These are phyloP conservation scores for Trichoderma koningiopsis DNA, from an alignment of 2,329 filamentous ascomycete species.

Conservation along the genomic window DNA sequence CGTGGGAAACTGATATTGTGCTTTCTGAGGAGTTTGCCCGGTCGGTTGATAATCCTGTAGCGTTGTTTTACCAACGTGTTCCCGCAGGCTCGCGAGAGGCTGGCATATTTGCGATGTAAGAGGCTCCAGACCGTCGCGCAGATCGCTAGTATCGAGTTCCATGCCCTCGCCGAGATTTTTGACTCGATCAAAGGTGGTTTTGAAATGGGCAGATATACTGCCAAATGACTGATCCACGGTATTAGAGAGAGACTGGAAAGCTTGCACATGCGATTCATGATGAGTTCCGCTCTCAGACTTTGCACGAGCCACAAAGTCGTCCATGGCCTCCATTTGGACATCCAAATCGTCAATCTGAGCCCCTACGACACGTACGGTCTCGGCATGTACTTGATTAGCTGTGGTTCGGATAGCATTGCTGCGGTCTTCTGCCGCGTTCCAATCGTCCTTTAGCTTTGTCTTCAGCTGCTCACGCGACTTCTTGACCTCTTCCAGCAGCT, in stretches of 20 bases:
- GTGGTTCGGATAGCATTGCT: slow-evolving; percentile 82
- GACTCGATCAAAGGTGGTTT: slow-evolving; percentile 67
- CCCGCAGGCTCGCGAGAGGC: slow-evolving; percentile 71
- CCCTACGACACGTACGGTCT: slow-evolving; percentile 87
- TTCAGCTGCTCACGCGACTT: slow-evolving; percentile 78
- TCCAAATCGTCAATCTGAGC: slow-evolving; percentile 86
- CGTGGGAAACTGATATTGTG: slow-evolving; percentile 77
- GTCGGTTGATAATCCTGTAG: slow-evolving; percentile 83
- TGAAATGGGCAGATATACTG: slow-evolving; percentile 70
- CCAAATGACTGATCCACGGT: slow-evolving; percentile 74
- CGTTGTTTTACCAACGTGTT: slow-evolving; percentile 63
- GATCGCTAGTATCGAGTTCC: slow-evolving; percentile 57
- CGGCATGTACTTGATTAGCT: slow-evolving; percentile 84
- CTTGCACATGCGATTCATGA: slow-evolving; percentile 68
- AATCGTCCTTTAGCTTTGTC: slow-evolving; percentile 81
- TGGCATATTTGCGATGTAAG: slow-evolving; percentile 63
- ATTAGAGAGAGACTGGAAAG: slow-evolving; percentile 64
- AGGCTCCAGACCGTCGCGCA: slow-evolving; percentile 63
- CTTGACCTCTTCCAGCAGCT: slow-evolving; percentile 70
- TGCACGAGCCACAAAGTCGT: slow-evolving; percentile 85
- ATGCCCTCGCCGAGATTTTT: slow-evolving; percentile 70
- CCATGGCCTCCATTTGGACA: slow-evolving; percentile 84
- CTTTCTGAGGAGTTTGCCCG: slow-evolving; percentile 81
- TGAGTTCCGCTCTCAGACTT: slow-evolving; percentile 78
- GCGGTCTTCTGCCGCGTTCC: slow-evolving; percentile 75